Evolutionary conservation across 2,329 filamentous ascomycete genomes (phyloP).

Genomic region (Fusarium napiforme): DNA sequence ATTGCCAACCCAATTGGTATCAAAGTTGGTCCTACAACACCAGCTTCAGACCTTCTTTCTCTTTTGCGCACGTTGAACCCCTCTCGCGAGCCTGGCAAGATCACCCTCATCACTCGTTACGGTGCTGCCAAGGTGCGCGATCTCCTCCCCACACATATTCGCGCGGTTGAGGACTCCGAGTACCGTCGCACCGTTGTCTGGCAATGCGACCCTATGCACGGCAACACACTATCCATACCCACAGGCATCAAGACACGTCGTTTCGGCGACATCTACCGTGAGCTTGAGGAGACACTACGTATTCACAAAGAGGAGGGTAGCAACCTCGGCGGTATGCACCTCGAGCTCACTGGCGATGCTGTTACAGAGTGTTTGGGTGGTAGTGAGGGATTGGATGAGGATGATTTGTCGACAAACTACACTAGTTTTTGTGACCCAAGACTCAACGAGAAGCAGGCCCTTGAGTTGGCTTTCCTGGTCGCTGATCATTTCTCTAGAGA

Average conservation of each 20-base stretch:
- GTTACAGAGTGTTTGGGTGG: slow-evolving; percentile 97
- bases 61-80: slow-evolving; percentile 91
- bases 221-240: slow-evolving; percentile 76
- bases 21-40: slow-evolving; percentile 92
- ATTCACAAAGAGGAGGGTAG: slow-evolving; percentile 87
- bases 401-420: slow-evolving; percentile 90
- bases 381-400: slow-evolving; percentile 85
- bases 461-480: slow-evolving; percentile 93
- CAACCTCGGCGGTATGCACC: slow-evolving; percentile 91
- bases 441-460: slow-evolving; percentile 96
- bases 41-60: slow-evolving; percentile 76
- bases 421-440: slow-evolving; percentile 96
- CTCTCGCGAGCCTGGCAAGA: slow-evolving; percentile 82
- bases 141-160: slow-evolving; percentile 86
- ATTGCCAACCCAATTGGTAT: slow-evolving; percentile 96
- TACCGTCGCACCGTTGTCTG: slow-evolving; percentile 78
- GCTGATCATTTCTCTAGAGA: slow-evolving; percentile 77
- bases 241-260: slow-evolving; percentile 90
- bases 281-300: slow-evolving; percentile 83
- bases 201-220: slow-evolving; percentile 99
- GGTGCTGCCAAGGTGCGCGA: slow-evolving; percentile 80
- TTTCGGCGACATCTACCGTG: slow-evolving; percentile 89
- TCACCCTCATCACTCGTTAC: slow-evolving; percentile 96
- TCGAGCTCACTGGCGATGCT: slow-evolving; percentile 94
- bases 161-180: slow-evolving; percentile 84